phyloP scores from a whole-genome alignment of 176 grass and related monocot species.

The Tillandsia fasciculata region DNA sequence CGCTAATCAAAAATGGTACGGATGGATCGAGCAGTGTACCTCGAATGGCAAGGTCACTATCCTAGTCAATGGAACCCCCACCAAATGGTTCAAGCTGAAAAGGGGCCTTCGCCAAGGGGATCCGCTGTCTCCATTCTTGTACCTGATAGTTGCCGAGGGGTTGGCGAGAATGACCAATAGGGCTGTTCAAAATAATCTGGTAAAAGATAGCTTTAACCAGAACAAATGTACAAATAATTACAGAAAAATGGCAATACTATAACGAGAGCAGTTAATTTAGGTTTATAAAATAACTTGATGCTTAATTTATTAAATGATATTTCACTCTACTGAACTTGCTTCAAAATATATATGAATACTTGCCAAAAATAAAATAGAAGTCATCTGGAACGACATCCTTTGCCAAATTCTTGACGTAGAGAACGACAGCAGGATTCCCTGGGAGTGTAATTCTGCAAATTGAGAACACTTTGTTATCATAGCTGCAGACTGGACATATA shows the following conservation, averaged over 20 bases:
- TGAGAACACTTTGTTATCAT: not conserved
- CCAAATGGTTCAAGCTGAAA: too few species aligned
- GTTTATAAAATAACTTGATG: conserved; percentile 2
- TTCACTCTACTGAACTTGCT: not conserved
- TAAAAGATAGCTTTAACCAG: not conserved
- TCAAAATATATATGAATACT: conserved; percentile 6
- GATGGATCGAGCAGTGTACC: too few species aligned
- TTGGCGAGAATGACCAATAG: too few species aligned
- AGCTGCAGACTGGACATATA: too few species aligned
- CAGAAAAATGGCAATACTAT: conserved; percentile 5
- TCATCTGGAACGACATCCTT: conserved; percentile 83
- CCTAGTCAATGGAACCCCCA: too few species aligned
- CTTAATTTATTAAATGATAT: not conserved
- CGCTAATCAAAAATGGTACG: too few species aligned
- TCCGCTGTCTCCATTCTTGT: too few species aligned
- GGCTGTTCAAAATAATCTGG: too few species aligned
- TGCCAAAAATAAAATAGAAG: conserved; percentile 92
- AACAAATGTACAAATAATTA: not conserved
- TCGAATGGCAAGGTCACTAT: too few species aligned
- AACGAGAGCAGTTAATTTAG: conserved; percentile 5
- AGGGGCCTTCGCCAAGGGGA: too few species aligned
- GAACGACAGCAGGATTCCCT: conserved; percentile 64
- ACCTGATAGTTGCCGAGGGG: too few species aligned
- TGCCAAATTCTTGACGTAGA: conserved; percentile 96
- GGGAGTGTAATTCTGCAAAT: conserved; percentile 68